Base-by-base conservation (phyloP, 148 eudicot genomes). In the Pouteria glomerata region DNA sequence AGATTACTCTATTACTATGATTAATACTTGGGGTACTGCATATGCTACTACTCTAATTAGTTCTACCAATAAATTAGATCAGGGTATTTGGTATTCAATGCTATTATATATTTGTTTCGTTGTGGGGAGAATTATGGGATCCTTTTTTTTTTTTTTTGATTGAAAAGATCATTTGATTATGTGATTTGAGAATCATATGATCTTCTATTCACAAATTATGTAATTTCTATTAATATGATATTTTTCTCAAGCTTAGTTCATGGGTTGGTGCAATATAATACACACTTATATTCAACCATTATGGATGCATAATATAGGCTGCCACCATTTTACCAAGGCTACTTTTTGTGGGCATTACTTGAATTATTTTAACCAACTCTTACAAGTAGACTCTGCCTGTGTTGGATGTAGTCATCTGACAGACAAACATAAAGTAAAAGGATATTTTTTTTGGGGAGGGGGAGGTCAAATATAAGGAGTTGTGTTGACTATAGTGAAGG, bases 171-270 rank as follows among this genome's bases (percentile, higher is more conserved):
- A 12, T 23, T 14, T 63, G 19, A 7, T 50, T 16, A 7, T 2
- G 4, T 50, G 23, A 16, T 50, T 50, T 16, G 30, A 62, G 66
- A 35, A 37, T 62, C 4, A 21, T 21, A n/a, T 42, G 65, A 35
- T 61, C 4, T 21, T 61, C 35, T 3, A 31, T 60, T 34, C 63
- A 59, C 63, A 30, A 39, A 2, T 5, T 1, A n/a, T 15, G 24
- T 34, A 1, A 18, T 60, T 60, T 18, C 18, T 10, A 0, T 1
- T 21, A 3, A 50, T 8, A 19, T 34, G 10, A 60, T 60, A n/a
- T n/a, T n/a, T n/a, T n/a, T 62, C 47, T 35, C 45, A 62, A 62
- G 29, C 66, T 21, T n/a, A n/a, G 45, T 35, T 62, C 37, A 34
- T 1, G 29, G 66, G 45, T 62, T 62, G 35, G 7, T 60, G 66